Evolutionary conservation across 805 yeast genomes (phyloP), one percentile per base, ranked within the genome.

Genomic region (Clavispora phyllophila): DNA sequence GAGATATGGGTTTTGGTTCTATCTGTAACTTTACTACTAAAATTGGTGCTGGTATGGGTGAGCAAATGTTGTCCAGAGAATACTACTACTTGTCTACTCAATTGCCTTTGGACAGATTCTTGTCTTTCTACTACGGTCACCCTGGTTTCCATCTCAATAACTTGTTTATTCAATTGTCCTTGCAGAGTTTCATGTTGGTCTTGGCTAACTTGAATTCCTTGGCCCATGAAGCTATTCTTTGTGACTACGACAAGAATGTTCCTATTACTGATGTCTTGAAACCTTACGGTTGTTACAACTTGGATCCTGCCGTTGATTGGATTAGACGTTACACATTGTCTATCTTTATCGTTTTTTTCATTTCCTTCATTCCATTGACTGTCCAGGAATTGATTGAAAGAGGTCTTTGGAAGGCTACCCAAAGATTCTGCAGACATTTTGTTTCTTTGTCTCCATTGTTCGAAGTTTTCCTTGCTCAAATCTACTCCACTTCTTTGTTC

Each of bases 31-130:
- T 86, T 64, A 84, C 87, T 5, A 82, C 91, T 18, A 86, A 86
- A 57, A 85, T 86, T 61, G 95, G 95, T 37, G 87, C 93, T 42
- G 95, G 93, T 45, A 86, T 86, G 95, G 91, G 93, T 37, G 95
- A 86, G 56, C 95, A 86, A 58, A 80, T 84, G 78, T 70, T 86
- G 43, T 84, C 91, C 4, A 72, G 95, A 53, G 95, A 86, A 59
- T 85, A 85, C 62, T 86, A 78, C 61, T 84, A 85, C 57, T 69
- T 86, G 48, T 85, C 90, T 1, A 81, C 89, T 2, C 87, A 83
- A 48, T 66, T 86, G 28, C 88, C 91, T 2, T 65, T 85, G 47
- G 93, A 86, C 56, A 70, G 93, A 53, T 85, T 86, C 66, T 64
- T 85, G 45, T 81, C 91, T 0, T 85, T 86, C 61, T 86, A 81